A percentile compares a stretch with the other conserved stretches of the same genome.
phyloP scores from a whole-genome alignment of 192 early-diverging fungal genomes.

The Backusella circina region DNA sequence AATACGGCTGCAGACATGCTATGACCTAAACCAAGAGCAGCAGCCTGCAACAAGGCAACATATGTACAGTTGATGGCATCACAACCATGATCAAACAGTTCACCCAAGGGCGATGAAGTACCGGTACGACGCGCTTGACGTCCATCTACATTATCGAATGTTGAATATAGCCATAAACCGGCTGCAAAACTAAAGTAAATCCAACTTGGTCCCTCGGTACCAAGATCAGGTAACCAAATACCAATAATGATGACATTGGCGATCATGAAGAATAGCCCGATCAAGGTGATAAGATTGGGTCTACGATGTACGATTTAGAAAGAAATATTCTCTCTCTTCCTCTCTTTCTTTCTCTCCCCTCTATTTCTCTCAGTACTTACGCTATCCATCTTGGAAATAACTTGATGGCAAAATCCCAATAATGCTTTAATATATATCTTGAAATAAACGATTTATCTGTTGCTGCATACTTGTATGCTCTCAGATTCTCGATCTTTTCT shows the following conservation, averaged over 20 bases:
- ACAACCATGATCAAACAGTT: constrained; percentile 85
- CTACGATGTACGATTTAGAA: constrained; percentile 21
- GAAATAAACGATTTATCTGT: constrained; percentile 79
- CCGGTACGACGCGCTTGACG: constrained; percentile 82
- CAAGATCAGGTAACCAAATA: constrained; percentile 66
- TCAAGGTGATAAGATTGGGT: constrained; percentile 82
- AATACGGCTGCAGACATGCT: constrained; percentile 58
- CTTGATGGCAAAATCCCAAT: constrained; percentile 84
- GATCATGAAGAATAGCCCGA: constrained; percentile 74
- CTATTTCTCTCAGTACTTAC: constrained; percentile 35
- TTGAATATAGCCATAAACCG: constrained; percentile 85
- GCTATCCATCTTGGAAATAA: constrained; percentile 87
- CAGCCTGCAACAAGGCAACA: constrained; percentile 67
- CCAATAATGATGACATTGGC: constrained; percentile 69
- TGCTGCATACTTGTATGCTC: constrained; percentile 83
- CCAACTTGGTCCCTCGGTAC: constrained; percentile 64
- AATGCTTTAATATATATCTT: constrained; percentile 73
- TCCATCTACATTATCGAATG: constrained; percentile 88
- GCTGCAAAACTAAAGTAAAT: constrained; percentile 70
- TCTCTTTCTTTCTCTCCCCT: not conserved
- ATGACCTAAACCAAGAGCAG: constrained; percentile 71
- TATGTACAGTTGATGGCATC: constrained; percentile 85
- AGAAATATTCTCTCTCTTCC: not conserved
- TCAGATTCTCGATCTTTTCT: constrained; percentile 54
- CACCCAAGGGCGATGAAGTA: constrained; percentile 73